Conservation (phyloP, 2,329 filamentous ascomycete genomes). For the Colletotrichum acutatum region DNA sequence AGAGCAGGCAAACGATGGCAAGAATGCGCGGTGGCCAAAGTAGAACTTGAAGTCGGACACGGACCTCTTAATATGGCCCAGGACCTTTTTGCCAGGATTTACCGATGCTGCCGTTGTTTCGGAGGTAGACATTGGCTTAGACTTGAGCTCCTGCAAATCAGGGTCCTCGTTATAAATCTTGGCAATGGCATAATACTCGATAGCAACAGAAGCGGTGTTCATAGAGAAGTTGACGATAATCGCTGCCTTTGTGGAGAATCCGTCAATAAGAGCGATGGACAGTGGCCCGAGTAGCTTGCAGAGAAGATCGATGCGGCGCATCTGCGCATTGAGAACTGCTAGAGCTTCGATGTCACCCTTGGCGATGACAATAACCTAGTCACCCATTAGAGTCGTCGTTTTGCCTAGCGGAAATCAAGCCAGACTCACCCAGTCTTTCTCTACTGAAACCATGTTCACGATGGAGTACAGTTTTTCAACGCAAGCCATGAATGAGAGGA, state of each 20-base stretch:
- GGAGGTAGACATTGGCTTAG: background rate
- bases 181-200: conserved; percentile 65
- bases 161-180: conserved; percentile 43
- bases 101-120: background rate
- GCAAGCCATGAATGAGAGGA: conserved; percentile 49
- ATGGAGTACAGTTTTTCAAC: conserved; percentile 75
- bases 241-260: conserved; percentile 57
- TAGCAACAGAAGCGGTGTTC: conserved; percentile 57
- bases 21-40: conserved; percentile 58
- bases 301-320: conserved; percentile 70
- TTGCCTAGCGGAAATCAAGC: rapidly evolving
- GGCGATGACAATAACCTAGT: conserved; percentile 54
- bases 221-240: conserved; percentile 61
- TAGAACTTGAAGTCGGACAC: conserved; percentile 51
- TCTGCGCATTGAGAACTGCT: conserved; percentile 63
- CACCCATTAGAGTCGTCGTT: background rate
- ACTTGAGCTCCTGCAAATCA: conserved; percentile 41
- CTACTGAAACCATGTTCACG: conserved; percentile 75
- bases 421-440: conserved; percentile 72
- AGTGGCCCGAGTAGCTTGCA: conserved; percentile 70
- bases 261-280: conserved; percentile 63
- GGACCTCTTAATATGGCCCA: background rate
- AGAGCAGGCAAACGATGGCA: conserved; percentile 64
- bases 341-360: conserved; percentile 14
- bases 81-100: background rate